Base-by-base conservation (phyloP, 176 grass and related monocot species). In the Lolium multiflorum region DNA sequence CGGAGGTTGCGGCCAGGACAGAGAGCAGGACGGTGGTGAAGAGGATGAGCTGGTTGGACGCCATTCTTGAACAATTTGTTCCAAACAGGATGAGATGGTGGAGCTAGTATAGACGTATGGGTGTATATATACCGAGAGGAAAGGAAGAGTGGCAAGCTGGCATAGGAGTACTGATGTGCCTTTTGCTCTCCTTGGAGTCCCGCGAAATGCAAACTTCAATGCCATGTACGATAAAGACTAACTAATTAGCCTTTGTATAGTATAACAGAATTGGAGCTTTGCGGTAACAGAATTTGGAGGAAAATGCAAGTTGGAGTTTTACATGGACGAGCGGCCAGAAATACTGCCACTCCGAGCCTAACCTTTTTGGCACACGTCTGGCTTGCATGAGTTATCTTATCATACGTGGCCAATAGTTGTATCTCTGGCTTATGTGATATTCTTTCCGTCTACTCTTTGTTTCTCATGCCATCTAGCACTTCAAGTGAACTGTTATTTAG, bases 31-130 rank as follows among this genome's bases (percentile, higher is more conserved):
- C 66, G 66, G 65, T 35, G 65, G 18, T 9, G 9, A 9, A 46
- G 18, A 71, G 68, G 39, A 71, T 21, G 68, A 71, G 18, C 68
- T 71, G 38, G 68, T 71, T 71, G 68, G 20, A 21, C 18, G 68
- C 38, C 39, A 71, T 71, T 39, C 31, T 68, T n/a, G 15, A 38
- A 38, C 2, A 1, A 3, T 66, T 66, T 38, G 0, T 43, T 20
- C 20, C 8, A 70, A 43, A 18, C 39, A 41, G 37, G 37, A 70
- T n/a, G 67, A 17, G 37, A 4, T 70, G 17, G 11, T 41, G 17
- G 17, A n/a, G 17, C 12, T 20, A 70, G 35, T n/a, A 17, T 39
- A 4, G 65, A n/a, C 20, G 17, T 70, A 20, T 70, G 18, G 5
- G 39, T 39, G 18, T 44, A 21, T 71, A 46, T 43, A 11, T 70